Evolutionary conservation across 1,284 basidiomycete genomes (phyloP).

Genomic region (Lignosus rhinocerotis): DNA sequence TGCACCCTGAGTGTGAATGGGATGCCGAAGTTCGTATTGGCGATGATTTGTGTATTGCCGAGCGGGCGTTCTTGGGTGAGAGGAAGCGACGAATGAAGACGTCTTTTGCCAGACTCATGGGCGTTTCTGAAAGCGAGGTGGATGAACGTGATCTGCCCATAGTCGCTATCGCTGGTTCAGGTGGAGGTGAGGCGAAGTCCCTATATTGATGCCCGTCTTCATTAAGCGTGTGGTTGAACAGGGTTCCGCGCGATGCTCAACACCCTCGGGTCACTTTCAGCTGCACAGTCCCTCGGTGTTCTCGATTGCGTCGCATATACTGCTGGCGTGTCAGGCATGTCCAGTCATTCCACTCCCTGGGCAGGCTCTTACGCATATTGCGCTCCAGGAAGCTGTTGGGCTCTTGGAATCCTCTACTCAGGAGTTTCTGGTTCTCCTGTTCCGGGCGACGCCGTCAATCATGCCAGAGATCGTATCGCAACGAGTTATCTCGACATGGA

Average conservation of each 20-base stretch:
- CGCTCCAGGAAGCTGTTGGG: slow-evolving; percentile 38
- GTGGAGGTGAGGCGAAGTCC: slow-evolving; percentile 33
- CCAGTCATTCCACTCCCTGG: neutral
- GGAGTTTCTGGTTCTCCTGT: slow-evolving; percentile 35
- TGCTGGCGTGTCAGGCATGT: slow-evolving; percentile 40
- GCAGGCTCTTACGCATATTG: neutral
- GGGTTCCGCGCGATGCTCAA: slow-evolving; percentile 44
- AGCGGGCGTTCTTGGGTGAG: slow-evolving; percentile 39
- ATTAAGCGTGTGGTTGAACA: neutral
- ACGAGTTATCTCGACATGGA: slow-evolving; percentile 40
- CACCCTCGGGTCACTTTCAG: slow-evolving; percentile 39
- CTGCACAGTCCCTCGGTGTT: slow-evolving; percentile 35
- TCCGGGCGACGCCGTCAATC: slow-evolving; percentile 28
- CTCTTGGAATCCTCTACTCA: slow-evolving; percentile 40
- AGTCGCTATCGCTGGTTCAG: slow-evolving; percentile 42
- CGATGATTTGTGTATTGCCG: slow-evolving; percentile 38
- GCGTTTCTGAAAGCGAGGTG: slow-evolving; percentile 36
- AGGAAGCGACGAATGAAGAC: slow-evolving; percentile 34
- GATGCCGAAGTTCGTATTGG: slow-evolving; percentile 42
- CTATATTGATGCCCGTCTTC: no score
- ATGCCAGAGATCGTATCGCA: slow-evolving; percentile 37
- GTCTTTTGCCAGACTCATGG: slow-evolving; percentile 39
- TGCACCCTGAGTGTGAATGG: slow-evolving; percentile 44
- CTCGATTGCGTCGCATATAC: slow-evolving; percentile 39
- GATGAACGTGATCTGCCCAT: slow-evolving; percentile 43